phyloP scores from a whole-genome alignment of 1,284 basidiomycete species.

The Leccinum ponderosum region DNA sequence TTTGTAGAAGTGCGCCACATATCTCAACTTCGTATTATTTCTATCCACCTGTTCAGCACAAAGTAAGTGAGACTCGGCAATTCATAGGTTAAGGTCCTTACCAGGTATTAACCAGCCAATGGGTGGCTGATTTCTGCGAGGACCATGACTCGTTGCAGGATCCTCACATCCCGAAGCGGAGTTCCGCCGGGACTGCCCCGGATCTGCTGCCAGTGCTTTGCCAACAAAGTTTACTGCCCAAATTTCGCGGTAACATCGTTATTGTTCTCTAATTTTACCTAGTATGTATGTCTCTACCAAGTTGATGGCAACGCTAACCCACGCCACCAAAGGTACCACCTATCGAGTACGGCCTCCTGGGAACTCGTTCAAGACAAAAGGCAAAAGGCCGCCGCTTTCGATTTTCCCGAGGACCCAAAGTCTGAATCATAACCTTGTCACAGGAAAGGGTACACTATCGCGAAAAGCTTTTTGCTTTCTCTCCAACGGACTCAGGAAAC shows the following conservation, averaged over 20 bases:
- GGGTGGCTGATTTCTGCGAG: background rate
- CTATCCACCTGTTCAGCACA: too few relatives aligned
- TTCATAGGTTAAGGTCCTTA: too few relatives aligned
- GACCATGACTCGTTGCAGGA: background rate
- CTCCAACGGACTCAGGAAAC: conserved; percentile 77
- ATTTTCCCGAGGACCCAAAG: conserved; percentile 73
- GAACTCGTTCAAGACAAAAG: conserved; percentile 75
- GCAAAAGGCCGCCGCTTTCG: conserved; percentile 78
- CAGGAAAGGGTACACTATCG: conserved; percentile 68
- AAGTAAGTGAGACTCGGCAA: too few relatives aligned
- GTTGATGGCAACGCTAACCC: conserved; percentile 42
- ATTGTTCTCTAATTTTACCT: conserved; percentile 11
- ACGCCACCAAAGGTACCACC: conserved; percentile 68
- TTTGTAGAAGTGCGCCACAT: too few relatives aligned
- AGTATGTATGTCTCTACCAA: background rate
- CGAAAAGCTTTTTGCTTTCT: conserved; percentile 96
- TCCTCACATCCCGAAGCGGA: background rate
- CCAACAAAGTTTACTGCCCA: background rate
- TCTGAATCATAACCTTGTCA: conserved; percentile 10
- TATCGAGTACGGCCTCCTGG: conserved; percentile 63
- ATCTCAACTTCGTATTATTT: background rate
- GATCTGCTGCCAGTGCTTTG: background rate
- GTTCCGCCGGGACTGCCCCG: background rate
- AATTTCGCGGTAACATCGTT: conserved; percentile 16
- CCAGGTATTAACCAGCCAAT: too few relatives aligned